Evolutionary conservation across 2,329 filamentous ascomycete genomes (phyloP).

Genomic region (Trichoderma aggressivum): DNA sequence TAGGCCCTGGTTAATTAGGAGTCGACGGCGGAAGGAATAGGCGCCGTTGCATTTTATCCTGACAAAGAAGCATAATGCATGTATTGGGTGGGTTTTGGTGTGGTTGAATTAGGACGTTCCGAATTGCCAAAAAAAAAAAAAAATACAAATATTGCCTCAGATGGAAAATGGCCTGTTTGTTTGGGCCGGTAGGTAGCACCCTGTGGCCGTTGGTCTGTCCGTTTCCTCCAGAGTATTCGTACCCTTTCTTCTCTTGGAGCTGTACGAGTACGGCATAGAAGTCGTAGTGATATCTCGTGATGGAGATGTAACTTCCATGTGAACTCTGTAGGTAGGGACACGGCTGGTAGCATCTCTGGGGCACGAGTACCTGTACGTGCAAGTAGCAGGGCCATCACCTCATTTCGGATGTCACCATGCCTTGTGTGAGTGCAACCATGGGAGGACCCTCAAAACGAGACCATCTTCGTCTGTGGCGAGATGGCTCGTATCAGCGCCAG

Average conservation of each 20-base stretch:
- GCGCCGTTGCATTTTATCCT: conserved; percentile 13
- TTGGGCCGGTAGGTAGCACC: not conserved
- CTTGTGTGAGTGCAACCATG: conserved; percentile 14
- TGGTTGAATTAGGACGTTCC: not conserved
- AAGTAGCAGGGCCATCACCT: conserved; percentile 2
- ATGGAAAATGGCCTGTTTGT: not conserved
- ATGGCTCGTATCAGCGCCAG: not conserved
- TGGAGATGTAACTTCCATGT: not conserved
- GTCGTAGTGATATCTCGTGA: not conserved
- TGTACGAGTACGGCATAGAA: not conserved
- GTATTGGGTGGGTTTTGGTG: not conserved
- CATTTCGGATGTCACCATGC: conserved; percentile 14
- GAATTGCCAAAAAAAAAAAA: not conserved
- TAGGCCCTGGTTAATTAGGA: conserved; percentile 10
- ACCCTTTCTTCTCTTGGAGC: not conserved
- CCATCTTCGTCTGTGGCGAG: not conserved
- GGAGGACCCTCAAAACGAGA: not conserved
- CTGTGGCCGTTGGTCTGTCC: not conserved
- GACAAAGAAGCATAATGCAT: not conserved
- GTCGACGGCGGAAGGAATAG: not conserved
- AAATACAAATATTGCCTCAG: not conserved
- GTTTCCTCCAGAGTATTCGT: not conserved
- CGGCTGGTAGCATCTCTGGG: not conserved
- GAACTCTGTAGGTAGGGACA: not conserved
- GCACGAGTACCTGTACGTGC: conserved; percentile 4